Conservation (phyloP, 192 early-diverging fungal species). For the Backusella sp. region DNA sequence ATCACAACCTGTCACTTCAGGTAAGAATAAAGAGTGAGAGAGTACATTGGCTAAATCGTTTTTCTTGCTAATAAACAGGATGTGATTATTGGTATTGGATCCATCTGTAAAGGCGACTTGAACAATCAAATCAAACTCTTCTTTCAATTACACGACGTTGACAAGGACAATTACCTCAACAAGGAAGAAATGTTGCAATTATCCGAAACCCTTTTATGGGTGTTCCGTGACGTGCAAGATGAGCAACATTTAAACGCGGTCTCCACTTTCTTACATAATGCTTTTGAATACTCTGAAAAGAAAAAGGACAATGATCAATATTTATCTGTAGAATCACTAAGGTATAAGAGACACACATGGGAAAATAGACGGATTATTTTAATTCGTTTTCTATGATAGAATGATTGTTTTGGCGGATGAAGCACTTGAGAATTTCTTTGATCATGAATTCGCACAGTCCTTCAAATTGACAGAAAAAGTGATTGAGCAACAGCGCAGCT, state of each 20-base stretch:
- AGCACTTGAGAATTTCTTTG: conserved; percentile 83
- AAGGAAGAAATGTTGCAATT: conserved; percentile 75
- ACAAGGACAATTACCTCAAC: conserved; percentile 56
- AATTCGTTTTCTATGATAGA: conserved; percentile 15
- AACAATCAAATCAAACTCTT: conserved; percentile 68
- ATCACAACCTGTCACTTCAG: conserved; percentile 21
- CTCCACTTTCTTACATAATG: conserved; percentile 51
- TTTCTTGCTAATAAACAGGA: conserved; percentile 53
- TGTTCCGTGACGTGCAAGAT: conserved; percentile 39
- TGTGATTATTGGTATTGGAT: conserved; percentile 64
- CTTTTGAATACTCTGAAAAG: conserved; percentile 50
- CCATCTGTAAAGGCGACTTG: conserved; percentile 68
- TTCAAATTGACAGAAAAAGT: conserved; percentile 61
- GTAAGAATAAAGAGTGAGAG: not conserved
- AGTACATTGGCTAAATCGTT: not conserved
- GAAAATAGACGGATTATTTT: no score
- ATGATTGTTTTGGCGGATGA: conserved; percentile 88
- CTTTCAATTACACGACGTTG: conserved; percentile 69
- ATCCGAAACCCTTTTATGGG: conserved; percentile 76
- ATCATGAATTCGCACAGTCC: conserved; percentile 57
- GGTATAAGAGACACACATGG: conserved; percentile 2
- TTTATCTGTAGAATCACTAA: conserved; percentile 24
- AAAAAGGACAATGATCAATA: not conserved
- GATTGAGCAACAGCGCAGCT: conserved; percentile 47
- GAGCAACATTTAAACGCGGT: conserved; percentile 53